Evolutionary conservation across 1,284 basidiomycete species (phyloP).

Genomic region (Vanrija pseudolonga): DNA sequence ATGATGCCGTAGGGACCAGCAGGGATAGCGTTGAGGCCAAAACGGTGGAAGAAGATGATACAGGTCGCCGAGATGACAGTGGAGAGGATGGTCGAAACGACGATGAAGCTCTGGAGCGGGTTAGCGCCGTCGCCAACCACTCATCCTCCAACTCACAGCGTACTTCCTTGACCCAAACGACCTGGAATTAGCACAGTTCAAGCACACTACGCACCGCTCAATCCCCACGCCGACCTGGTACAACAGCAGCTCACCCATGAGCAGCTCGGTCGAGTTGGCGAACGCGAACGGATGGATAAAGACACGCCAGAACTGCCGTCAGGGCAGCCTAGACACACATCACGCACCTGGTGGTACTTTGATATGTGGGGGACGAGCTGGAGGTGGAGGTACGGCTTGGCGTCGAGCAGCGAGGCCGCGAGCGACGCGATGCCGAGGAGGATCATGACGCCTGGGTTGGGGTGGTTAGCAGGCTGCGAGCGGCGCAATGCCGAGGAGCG

Average conservation of each 20-base stretch:
- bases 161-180: conserved; percentile 83
- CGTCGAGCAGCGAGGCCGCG: conserved; percentile 68
- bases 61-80: conserved; percentile 64
- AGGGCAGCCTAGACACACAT: neutral
- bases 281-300: conserved; percentile 71
- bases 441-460: conserved; percentile 67
- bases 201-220: conserved; percentile 56
- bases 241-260: conserved; percentile 69
- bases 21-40: conserved; percentile 68
- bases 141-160: conserved; percentile 63
- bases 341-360: conserved; percentile 49
- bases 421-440: conserved; percentile 65
- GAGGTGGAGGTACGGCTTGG: conserved; percentile 81
- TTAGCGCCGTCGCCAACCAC: neutral
- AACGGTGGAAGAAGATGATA: conserved; percentile 60
- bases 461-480: neutral
- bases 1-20: conserved; percentile 69
- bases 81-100: conserved; percentile 62
- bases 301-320: conserved; percentile 75
- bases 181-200: conserved; percentile 20
- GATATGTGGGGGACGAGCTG: conserved; percentile 54
- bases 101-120: conserved; percentile 63
- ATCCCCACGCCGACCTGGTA: conserved; percentile 69
- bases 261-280: conserved; percentile 77
- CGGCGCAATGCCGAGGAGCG: no score